These are phyloP conservation scores for Desmodesmus armatus DNA, from an alignment of 139 green algal genomes.

Conservation along the genomic window DNA sequence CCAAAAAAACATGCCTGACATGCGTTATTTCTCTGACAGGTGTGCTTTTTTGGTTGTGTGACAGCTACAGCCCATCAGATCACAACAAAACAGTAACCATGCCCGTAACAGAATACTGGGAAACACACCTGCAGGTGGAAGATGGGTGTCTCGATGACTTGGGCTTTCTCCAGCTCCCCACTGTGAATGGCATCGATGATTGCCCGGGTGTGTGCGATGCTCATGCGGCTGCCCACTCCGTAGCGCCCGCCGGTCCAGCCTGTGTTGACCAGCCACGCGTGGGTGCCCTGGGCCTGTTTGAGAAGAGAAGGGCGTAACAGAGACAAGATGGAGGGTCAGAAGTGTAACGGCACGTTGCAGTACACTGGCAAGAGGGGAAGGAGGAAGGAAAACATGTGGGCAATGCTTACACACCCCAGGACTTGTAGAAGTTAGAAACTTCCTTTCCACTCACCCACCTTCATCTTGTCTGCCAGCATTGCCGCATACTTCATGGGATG, in stretches of 20 bases:
- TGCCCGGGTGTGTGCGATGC: conserved; percentile 90
- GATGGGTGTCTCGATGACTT: conserved; percentile 76
- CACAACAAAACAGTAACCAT: background rate
- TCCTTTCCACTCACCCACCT: too few species aligned
- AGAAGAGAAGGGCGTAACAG: too few species aligned
- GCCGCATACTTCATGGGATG: conserved; percentile 89
- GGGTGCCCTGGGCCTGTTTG: conserved; percentile 74
- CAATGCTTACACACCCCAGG: too few species aligned
- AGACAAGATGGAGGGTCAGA: too few species aligned
- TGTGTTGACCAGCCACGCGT: conserved; percentile 92
- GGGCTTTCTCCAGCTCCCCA: conserved; percentile 75
- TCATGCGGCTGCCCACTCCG: conserved; percentile 91
- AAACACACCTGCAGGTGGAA: conserved; percentile 90
- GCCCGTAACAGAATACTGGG: too few species aligned
- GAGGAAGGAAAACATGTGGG: too few species aligned
- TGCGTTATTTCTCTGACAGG: too few species aligned
- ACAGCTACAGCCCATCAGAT: too few species aligned
- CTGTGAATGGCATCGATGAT: conserved; percentile 97
- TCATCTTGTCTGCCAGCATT: conserved; percentile 61
- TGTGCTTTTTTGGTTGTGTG: too few species aligned
- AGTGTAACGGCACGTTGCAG: too few species aligned
- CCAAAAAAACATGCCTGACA: background rate
- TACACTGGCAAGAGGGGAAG: too few species aligned
- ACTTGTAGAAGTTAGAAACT: too few species aligned
- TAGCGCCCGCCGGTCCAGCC: conserved; percentile 65